A percentile compares a stretch with the other conserved stretches of the same genome.
phyloP scores from a whole-genome alignment of 176 grass and related monocot genomes.

The Tillandsia leiboldiana region DNA sequence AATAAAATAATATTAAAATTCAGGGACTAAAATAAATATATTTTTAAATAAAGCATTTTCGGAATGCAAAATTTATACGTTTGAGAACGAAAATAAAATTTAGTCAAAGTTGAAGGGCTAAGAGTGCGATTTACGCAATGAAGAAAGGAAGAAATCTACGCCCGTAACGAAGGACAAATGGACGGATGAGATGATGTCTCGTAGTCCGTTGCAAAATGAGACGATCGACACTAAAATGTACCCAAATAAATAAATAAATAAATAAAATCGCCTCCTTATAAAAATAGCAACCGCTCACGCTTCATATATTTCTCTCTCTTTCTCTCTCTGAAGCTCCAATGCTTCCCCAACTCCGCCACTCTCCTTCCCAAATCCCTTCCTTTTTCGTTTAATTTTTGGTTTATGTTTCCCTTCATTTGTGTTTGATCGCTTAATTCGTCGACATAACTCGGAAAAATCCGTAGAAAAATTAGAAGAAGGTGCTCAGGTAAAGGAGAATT shows the following conservation, averaged over 20 bases:
- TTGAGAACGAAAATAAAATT: no score
- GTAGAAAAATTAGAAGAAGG: neutral
- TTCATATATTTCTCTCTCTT: neutral
- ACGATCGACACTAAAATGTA: no score
- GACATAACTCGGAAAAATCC: slow-evolving; percentile 18
- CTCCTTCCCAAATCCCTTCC: slow-evolving; percentile 6
- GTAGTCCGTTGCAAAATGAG: no score
- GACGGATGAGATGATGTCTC: no score
- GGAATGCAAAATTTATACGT: no score
- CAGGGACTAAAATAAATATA: no score
- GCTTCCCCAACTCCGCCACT: slow-evolving; percentile 8
- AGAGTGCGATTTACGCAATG: no score
- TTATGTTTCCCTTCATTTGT: slow-evolving; percentile 7
- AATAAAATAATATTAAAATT: no score
- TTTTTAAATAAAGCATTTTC: no score
- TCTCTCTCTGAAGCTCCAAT: neutral
- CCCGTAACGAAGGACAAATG: no score
- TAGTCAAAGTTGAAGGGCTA: no score
- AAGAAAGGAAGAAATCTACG: no score
- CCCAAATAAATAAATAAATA: neutral
- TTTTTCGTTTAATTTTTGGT: slow-evolving; percentile 6
- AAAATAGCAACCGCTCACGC: slow-evolving; percentile 1
- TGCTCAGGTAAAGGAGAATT: slow-evolving; percentile 19
- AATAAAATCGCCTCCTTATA: neutral
- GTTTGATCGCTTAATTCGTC: slow-evolving; percentile 27